phyloP scores from a whole-genome alignment of 2,329 filamentous ascomycete species.

The Curvularia spicifera region DNA sequence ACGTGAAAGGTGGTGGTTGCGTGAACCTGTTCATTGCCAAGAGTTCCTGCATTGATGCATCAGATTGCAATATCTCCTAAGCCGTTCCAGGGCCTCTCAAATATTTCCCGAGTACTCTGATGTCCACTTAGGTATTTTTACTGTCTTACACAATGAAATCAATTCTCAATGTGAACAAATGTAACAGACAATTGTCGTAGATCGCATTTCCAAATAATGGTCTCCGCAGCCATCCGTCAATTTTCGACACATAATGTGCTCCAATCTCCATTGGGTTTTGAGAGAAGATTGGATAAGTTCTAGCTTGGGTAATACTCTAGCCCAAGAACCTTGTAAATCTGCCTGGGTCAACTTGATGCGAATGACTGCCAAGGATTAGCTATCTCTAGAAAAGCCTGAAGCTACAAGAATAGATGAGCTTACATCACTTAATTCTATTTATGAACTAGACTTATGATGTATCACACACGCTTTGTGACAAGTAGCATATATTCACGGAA shows the following conservation, averaged over 20 bases:
- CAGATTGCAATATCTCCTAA: neutral
- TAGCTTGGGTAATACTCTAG: neutral
- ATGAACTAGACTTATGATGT: no score
- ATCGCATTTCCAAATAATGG: neutral
- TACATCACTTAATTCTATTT: neutral
- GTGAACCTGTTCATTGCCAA: neutral
- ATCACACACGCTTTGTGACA: neutral
- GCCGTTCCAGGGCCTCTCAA: neutral
- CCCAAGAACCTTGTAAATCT: neutral
- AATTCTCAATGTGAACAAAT: neutral
- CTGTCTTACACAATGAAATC: neutral
- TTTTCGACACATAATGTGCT: neutral
- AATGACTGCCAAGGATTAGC: neutral
- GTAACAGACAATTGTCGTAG: neutral
- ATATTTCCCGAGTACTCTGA: neutral
- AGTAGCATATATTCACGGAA: neutral
- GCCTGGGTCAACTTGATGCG: neutral
- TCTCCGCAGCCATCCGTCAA: neutral
- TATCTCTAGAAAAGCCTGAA: neutral
- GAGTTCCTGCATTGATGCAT: neutral
- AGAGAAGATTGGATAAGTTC: neutral
- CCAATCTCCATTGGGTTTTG: neutral
- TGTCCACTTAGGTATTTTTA: neutral
- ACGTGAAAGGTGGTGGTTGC: neutral
- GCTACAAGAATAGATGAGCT: neutral